Base-by-base conservation (phyloP, 192 early-diverging fungal genomes). In the Cetraspora pellucida region DNA sequence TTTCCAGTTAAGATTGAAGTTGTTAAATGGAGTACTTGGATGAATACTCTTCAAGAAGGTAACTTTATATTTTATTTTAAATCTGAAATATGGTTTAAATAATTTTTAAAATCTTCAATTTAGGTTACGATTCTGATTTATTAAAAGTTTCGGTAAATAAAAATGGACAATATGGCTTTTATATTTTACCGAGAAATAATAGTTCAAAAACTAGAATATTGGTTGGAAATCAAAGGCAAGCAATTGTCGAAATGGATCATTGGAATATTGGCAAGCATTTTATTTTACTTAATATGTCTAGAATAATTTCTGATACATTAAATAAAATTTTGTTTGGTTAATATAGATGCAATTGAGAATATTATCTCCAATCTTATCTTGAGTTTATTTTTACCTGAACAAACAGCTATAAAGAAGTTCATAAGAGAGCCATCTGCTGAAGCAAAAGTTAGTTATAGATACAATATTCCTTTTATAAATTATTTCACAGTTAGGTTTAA, bases 131-230 rank as follows among this genome's bases (percentile, higher is more conserved):
- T 65, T 17, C 43, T 65, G 63, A n/a, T 37, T 25, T 16, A 7
- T 57, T 57, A 57, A 60, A 45, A 60, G 47, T 60, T n/a, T 44
- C 16, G 37, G 37, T 37, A 13, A 49, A 21, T 68, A 46, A 74
- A 57, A 76, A 66, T 65, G 83, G 83, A 30, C 78, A 75, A 57
- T 84, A 84, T 49, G 79, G 75, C n/a, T 72, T 84, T 65, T 84
- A 82, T 44, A 79, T 84, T 58, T 45, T 77, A 16, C 81, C 77
- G 2, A 47, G 77, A 9, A 25, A 19, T 57, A 45, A 58, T 46
- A 77, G 43, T 19, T 13, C 30, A 37, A 44, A 31, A 23, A 52
- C 78, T 0, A 72, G 43, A 21, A 78, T 74, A 6, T 61, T 63
- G 46, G 76, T 76, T 25, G 63, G 77, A 65, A 84, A 80, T 57